These are phyloP conservation scores for Heimioporus sp. DNA, from an alignment of 768 basidiomycete species.

Conservation along the genomic window DNA sequence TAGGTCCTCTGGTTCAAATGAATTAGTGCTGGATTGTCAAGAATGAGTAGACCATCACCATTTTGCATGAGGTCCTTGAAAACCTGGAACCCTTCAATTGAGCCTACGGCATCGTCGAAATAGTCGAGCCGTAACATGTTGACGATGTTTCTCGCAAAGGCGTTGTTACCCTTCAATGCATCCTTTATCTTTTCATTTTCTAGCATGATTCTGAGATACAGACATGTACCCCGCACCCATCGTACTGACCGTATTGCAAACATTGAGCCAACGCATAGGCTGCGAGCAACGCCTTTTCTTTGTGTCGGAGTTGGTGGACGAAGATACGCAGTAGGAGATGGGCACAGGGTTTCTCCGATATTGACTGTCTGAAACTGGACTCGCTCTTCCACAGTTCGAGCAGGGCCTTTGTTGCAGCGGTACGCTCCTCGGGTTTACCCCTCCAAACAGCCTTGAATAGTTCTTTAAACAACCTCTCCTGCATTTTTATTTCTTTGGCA, in stretches of 20 bases:
- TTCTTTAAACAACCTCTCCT: conserved; percentile 9
- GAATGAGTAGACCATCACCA: background rate
- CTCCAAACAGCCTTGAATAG: conserved; percentile 2
- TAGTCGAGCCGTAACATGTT: conserved; percentile 4
- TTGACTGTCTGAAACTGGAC: background rate
- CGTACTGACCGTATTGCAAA: conserved; percentile 1
- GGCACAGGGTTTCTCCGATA: background rate
- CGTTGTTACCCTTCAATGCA: background rate
- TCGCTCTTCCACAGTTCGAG: conserved; percentile 20
- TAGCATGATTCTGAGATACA: background rate
- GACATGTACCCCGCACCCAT: no score
- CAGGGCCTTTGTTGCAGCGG: conserved; percentile 18
- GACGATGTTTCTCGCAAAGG: conserved; percentile 1
- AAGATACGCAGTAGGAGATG: conserved; percentile 12
- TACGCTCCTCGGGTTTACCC: conserved; percentile 12
- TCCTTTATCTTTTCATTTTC: background rate
- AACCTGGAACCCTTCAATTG: conserved; percentile 3
- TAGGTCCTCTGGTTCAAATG: background rate
- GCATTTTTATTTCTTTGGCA: background rate
- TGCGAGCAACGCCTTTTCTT: conserved; percentile 15
- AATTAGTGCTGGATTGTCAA: background rate
- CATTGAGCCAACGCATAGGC: conserved; percentile 13
- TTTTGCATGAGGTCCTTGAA: conserved; percentile 1
- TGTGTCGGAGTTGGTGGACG: conserved; percentile 11
- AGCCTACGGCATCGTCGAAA: conserved; percentile 2